These are phyloP conservation scores for Boletus sp. DNA, from an alignment of 768 basidiomycete genomes.

Conservation along the genomic window DNA sequence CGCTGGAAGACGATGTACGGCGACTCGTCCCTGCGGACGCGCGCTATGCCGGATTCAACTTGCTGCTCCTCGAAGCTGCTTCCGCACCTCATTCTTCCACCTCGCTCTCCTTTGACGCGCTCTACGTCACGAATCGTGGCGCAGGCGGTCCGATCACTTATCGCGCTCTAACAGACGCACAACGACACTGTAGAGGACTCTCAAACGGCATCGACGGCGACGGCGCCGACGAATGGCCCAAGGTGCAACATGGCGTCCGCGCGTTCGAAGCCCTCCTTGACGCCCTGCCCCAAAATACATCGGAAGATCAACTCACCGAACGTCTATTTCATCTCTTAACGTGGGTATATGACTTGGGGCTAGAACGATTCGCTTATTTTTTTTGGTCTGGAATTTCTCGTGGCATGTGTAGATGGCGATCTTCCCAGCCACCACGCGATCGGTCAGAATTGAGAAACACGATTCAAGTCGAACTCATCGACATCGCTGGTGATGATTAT, in stretches of 20 bases:
- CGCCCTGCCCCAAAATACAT: conserved; percentile 32
- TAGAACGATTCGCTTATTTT: conserved; percentile 5
- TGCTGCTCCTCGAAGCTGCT: conserved; percentile 59
- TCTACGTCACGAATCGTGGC: conserved; percentile 68
- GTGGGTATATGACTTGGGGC: conserved; percentile 47
- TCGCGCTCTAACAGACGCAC: conserved; percentile 50
- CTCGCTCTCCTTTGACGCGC: conserved; percentile 47
- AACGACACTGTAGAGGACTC: conserved; percentile 55
- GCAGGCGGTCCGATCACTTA: conserved; percentile 57
- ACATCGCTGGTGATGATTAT: conserved; percentile 36
- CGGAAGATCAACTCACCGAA: conserved; percentile 55
- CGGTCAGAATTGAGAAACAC: conserved; percentile 59
- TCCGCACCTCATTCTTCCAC: background rate
- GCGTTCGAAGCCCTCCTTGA: conserved; percentile 46
- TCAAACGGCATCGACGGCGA: conserved; percentile 76
- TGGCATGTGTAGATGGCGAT: conserved; percentile 23
- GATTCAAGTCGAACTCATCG: conserved; percentile 60
- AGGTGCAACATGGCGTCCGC: conserved; percentile 58
- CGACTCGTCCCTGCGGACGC: conserved; percentile 47
- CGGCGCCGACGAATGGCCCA: conserved; percentile 68
- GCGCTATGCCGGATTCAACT: conserved; percentile 77
- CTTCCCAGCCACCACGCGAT: conserved; percentile 41
- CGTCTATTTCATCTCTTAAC: conserved; percentile 64
- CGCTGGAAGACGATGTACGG: conserved; percentile 50
- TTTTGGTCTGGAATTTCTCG: background rate